phyloP scores from a whole-genome alignment of 306 rosid genomes.

The Sesbania bispinosa region DNA sequence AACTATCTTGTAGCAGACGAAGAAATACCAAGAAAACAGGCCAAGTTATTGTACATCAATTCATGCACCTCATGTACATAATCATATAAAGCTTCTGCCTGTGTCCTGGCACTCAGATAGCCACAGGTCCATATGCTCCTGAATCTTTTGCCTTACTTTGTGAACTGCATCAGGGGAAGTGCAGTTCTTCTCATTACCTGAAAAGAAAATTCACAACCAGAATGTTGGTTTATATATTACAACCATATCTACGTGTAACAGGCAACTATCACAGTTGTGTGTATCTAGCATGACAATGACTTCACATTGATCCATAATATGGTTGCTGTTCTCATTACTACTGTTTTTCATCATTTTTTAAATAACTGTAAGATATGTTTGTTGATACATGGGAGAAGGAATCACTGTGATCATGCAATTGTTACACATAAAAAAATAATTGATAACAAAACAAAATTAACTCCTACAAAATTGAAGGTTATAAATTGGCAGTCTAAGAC shows the following conservation, averaged over 20 bases:
- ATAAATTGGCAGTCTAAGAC: not conserved
- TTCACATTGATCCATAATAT: not conserved
- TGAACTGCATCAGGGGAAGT: slow-evolving; percentile 76
- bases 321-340: not conserved
- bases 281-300: not conserved
- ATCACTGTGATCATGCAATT: not conserved
- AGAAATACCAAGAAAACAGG: not conserved
- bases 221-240: not conserved
- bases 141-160: slow-evolving; percentile 80
- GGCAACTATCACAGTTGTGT: not conserved
- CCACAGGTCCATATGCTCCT: slow-evolving; percentile 80
- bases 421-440: not conserved
- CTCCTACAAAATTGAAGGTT: slow-evolving; percentile 8
- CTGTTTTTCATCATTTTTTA: not conserved
- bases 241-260: not conserved
- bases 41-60: not conserved
- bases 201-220: slow-evolving; percentile 12
- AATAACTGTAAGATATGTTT: not conserved
- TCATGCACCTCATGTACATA: not conserved
- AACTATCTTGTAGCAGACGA: not conserved
- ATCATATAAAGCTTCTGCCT: slow-evolving; percentile 37
- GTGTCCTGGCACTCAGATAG: slow-evolving; percentile 60
- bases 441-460: not conserved
- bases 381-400: not conserved
- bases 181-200: slow-evolving; percentile 77